Conservation (phyloP, 1,284 basidiomycete species). For the Omphalotus olearius region DNA sequence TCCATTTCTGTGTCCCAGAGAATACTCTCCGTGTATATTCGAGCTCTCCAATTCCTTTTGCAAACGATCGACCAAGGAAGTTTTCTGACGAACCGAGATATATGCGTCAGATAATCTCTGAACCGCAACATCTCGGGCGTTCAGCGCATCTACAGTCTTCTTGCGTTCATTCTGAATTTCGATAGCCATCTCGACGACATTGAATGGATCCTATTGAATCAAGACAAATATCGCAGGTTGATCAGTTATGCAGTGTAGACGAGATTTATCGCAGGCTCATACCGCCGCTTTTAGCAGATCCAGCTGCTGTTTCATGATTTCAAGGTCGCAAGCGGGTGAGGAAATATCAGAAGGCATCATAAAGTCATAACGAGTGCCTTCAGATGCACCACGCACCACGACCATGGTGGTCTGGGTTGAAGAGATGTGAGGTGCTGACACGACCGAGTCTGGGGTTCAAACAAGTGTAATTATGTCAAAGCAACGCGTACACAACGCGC, state of each 20-base stretch:
- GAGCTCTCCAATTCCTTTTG: slow-evolving; percentile 33
- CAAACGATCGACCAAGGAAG: slow-evolving; percentile 43
- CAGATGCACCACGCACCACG: too few relatives aligned
- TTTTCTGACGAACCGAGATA: slow-evolving; percentile 56
- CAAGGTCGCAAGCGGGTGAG: not conserved
- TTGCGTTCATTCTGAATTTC: slow-evolving; percentile 53
- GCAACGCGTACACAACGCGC: too few relatives aligned
- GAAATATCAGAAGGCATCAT: too few relatives aligned
- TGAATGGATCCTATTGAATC: slow-evolving; percentile 33
- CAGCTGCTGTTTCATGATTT: slow-evolving; percentile 1
- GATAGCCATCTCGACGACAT: slow-evolving; percentile 44
- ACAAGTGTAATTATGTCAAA: too few relatives aligned
- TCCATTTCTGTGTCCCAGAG: slow-evolving; percentile 5
- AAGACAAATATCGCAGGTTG: not conserved
- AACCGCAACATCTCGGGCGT: slow-evolving; percentile 62
- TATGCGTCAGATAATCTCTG: slow-evolving; percentile 59
- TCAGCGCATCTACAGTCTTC: slow-evolving; percentile 53
- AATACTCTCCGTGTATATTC: slow-evolving; percentile 2
- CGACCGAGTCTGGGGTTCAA: too few relatives aligned
- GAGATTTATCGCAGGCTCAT: not conserved
- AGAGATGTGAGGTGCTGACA: too few relatives aligned
- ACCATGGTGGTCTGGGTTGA: too few relatives aligned
- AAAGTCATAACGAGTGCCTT: too few relatives aligned
- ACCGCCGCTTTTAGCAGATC: slow-evolving; percentile 6
- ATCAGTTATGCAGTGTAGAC: not conserved